A percentile compares a stretch with the other conserved stretches of the same genome.
phyloP scores from a whole-genome alignment of 495 filamentous ascomycete genomes.

The Daldinia caldariorum region DNA sequence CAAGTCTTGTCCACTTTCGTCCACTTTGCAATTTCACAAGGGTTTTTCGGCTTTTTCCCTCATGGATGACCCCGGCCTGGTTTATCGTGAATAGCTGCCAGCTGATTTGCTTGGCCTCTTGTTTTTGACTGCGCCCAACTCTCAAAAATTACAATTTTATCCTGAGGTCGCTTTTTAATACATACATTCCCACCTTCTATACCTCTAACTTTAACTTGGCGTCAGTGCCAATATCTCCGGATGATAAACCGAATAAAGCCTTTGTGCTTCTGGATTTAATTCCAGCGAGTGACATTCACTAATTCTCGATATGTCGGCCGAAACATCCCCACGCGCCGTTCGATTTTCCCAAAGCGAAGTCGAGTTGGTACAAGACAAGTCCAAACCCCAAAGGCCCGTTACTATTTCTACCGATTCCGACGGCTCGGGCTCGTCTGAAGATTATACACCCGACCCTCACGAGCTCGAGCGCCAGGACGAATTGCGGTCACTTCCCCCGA shows the following conservation, averaged over 20 bases:
- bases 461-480: slow-evolving; percentile 59
- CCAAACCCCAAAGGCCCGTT: slow-evolving; percentile 57
- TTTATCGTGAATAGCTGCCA: slow-evolving; percentile 43
- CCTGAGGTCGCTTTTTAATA: slow-evolving; percentile 28
- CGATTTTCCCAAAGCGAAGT: slow-evolving; percentile 60
- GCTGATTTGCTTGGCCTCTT: slow-evolving; percentile 39
- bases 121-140: slow-evolving; percentile 30
- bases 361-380: slow-evolving; percentile 47
- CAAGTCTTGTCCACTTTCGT: slow-evolving; percentile 38
- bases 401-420: slow-evolving; percentile 69
- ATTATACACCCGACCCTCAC: slow-evolving; percentile 61
- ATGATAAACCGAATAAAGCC: slow-evolving; percentile 31
- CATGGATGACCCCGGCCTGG: slow-evolving; percentile 42
- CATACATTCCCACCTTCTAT: slow-evolving; percentile 6
- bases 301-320: slow-evolving; percentile 51
- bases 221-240: slow-evolving; percentile 7
- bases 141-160: slow-evolving; percentile 8
- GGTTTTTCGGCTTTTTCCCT: slow-evolving; percentile 21
- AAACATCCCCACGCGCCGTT: slow-evolving; percentile 61
- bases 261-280: slow-evolving; percentile 25
- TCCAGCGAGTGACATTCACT: slow-evolving; percentile 37
- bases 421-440: slow-evolving; percentile 70
- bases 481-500: slow-evolving; percentile 54
- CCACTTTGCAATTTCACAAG: slow-evolving; percentile 20
- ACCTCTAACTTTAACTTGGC: slow-evolving; percentile 2